Conservation (phyloP, 805 yeast genomes). For the Metschnikowia lochheadii region DNA sequence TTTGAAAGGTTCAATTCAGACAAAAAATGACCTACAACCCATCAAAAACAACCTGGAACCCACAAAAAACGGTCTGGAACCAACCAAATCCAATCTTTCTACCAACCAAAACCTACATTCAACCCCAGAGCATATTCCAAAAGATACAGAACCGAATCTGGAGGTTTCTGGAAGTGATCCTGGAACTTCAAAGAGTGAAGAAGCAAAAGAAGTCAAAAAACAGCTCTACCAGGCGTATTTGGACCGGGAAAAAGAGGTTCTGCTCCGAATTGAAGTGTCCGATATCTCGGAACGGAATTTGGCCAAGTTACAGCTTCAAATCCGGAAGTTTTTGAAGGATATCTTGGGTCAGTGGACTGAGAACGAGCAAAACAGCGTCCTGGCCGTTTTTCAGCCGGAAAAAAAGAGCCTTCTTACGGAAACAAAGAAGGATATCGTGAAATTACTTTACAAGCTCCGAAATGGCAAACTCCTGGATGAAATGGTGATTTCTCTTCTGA, state of each 20-base stretch:
- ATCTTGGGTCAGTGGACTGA: conserved; percentile 44
- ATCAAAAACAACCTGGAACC: too few relatives aligned
- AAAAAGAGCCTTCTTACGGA: conserved; percentile 22
- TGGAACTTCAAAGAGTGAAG: background rate
- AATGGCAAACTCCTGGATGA: conserved; percentile 38
- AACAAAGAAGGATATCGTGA: conserved; percentile 46
- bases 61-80: too few relatives aligned
- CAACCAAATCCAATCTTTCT: too few relatives aligned
- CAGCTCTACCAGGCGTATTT: conserved; percentile 22
- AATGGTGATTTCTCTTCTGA: conserved; percentile 51
- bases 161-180: too few relatives aligned
- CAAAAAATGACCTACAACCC: too few relatives aligned
- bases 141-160: too few relatives aligned
- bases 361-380: background rate
- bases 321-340: conserved; percentile 45
- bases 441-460: conserved; percentile 42
- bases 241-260: conserved; percentile 23
- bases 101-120: too few relatives aligned
- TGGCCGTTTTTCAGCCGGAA: background rate
- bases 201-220: background rate
- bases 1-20: too few relatives aligned
- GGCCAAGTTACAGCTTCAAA: conserved; percentile 32
- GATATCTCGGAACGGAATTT: conserved; percentile 29
- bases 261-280: conserved; percentile 16
- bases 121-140: too few relatives aligned